phyloP scores from a whole-genome alignment of 2,329 filamentous ascomycete species.

The Clarireedia homoeocarpa region DNA sequence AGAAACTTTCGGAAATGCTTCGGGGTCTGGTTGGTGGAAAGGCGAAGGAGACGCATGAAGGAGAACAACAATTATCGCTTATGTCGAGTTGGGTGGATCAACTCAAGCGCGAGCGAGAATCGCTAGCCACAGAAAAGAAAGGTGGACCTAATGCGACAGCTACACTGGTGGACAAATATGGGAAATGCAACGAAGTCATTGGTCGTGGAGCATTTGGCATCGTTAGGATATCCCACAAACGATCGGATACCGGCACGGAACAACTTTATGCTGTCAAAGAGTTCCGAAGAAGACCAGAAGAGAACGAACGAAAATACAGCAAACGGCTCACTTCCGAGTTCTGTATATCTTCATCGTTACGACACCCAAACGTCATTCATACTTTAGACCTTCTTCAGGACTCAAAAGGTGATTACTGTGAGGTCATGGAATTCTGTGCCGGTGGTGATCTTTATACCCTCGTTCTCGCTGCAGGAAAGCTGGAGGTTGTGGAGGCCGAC shows the following conservation, averaged over 20 bases:
- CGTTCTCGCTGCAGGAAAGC: slow-evolving; percentile 81
- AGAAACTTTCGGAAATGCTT: slow-evolving; percentile 90
- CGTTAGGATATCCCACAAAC: slow-evolving; percentile 95
- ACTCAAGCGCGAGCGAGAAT: slow-evolving; percentile 78
- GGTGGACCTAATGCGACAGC: slow-evolving; percentile 65
- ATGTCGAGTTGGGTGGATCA: slow-evolving; percentile 97
- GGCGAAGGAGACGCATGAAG: slow-evolving; percentile 57
- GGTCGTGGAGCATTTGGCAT: slow-evolving; percentile 96
- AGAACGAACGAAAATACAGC: slow-evolving; percentile 95
- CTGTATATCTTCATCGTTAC: slow-evolving; percentile 93
- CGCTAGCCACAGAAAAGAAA: slow-evolving; percentile 67
- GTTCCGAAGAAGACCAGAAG: slow-evolving; percentile 87
- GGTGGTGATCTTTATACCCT: slow-evolving; percentile 94
- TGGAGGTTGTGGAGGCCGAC: slow-evolving; percentile 87
- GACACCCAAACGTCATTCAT: slow-evolving; percentile 96
- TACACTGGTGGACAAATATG: slow-evolving; percentile 90
- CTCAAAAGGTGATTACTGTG: slow-evolving; percentile 93
- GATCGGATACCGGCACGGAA: slow-evolving; percentile 73
- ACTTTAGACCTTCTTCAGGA: slow-evolving; percentile 93
- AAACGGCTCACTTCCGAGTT: slow-evolving; percentile 96
- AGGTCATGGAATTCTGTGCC: slow-evolving; percentile 99
- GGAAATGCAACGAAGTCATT: slow-evolving; percentile 95
- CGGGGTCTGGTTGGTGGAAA: slow-evolving; percentile 74
- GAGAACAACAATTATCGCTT: slow-evolving; percentile 77
- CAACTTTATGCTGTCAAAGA: slow-evolving; percentile 97